These are phyloP conservation scores for Pythium dissimile DNA, from an alignment of 352 stramenopile species.

Conservation along the genomic window DNA sequence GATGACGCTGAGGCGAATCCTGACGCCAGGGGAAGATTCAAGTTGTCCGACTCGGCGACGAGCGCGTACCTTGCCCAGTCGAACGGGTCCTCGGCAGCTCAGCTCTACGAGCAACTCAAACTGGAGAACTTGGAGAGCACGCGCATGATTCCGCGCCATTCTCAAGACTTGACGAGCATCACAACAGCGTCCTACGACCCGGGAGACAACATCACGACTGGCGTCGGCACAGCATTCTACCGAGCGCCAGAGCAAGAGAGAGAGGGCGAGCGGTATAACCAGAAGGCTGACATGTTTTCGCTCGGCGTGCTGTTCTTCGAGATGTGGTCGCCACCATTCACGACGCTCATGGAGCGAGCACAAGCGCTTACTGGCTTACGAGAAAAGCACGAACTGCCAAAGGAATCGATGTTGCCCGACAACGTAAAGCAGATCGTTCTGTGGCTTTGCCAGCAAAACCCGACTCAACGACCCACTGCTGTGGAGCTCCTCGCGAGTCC, in stretches of 20 bases:
- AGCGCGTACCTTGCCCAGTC: slow-evolving; percentile 42
- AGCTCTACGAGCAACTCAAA: slow-evolving; percentile 64
- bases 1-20: slow-evolving; percentile 1
- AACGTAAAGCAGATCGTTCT: slow-evolving; percentile 88
- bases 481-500: slow-evolving; percentile 66
- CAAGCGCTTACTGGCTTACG: slow-evolving; percentile 74
- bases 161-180: slow-evolving; percentile 37
- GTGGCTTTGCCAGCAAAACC: slow-evolving; percentile 83
- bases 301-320: slow-evolving; percentile 95
- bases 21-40: not conserved
- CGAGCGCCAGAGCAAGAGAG: slow-evolving; percentile 92
- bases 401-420: slow-evolving; percentile 50
- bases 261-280: slow-evolving; percentile 84
- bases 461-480: slow-evolving; percentile 60
- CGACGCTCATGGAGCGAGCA: slow-evolving; percentile 87
- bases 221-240: slow-evolving; percentile 95
- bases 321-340: slow-evolving; percentile 93
- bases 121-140: slow-evolving; percentile 70
- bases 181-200: slow-evolving; percentile 57
- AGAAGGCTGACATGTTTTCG: slow-evolving; percentile 94
- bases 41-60: slow-evolving; percentile 1
- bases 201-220: slow-evolving; percentile 84
- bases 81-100: slow-evolving; percentile 61
- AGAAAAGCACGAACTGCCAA: slow-evolving; percentile 59
- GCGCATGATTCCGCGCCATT: slow-evolving; percentile 22